Evolutionary conservation across 2,329 filamentous ascomycete genomes (phyloP), one percentile per base, ranked within the genome.

Genomic region (Penicillium sp.): DNA sequence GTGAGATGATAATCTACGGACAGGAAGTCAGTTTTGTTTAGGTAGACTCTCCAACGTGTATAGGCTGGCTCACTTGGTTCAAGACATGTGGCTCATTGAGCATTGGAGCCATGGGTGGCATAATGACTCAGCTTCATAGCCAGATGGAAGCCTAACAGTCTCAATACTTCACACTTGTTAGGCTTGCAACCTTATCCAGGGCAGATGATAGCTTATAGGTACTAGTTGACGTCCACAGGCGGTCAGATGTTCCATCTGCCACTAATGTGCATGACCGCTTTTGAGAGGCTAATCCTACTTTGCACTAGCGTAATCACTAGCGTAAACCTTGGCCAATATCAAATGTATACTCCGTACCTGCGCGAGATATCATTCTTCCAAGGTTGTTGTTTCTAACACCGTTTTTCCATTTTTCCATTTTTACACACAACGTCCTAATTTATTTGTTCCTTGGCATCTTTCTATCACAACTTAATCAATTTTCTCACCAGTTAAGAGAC

Each of bases 1-100:
- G 89, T 2, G 93, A 92, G 67, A 96, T 86, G 61, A 97, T 93
- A 66, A 97, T 96, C 91, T 99, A 72, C 43, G 41, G 38, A 19
- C 13, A 29, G 13, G 43, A 17, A 17, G 47, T 66, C 54, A 68
- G 61, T 27, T n/a, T 10, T n/a, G 5, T 53, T 41, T 36, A 36
- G 7, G 44, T 25, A 31, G 23, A 23, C 17, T 10, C 27, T 41
- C 41, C 36, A 47, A 47, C 66, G 71, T 58, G 73, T 56, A 29
- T 45, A 17, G 29, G 44, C 44, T 29, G 41, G 43, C 27, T 42
- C 21, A 64, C 65, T 50, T 67, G 65, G 19, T 67, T 67, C n/a
- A 67, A 36, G 3, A 67, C 62, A 57, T 65, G 62, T 42, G 64
- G 64, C 51, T 65, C 64, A 47, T 53, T 57, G 35, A 60, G 52